Base-by-base conservation (phyloP, 805 yeast species). In the Spencermartinsiella europaea region DNA sequence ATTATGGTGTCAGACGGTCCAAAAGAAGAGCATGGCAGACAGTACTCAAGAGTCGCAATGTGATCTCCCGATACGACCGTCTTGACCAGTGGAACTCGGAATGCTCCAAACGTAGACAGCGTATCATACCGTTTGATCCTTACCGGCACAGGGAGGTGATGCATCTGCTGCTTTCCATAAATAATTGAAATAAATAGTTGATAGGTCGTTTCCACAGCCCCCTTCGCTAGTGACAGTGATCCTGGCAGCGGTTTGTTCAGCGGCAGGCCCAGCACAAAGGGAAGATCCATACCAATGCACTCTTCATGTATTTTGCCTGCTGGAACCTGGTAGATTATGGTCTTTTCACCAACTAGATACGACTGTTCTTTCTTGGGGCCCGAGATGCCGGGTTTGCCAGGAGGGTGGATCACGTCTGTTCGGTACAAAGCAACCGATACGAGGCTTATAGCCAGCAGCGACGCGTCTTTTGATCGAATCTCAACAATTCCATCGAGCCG, bases 401-500 rank as follows among this genome's bases (percentile, higher is more conserved):
- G 68, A 2, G 62, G 53, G 5, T 56, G 59, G 17, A 68, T 58
- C 12, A 59, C 52, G 48, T 69, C 74, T 1, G 72, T 69, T 12
- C 73, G 55, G 45, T 64, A 67, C 4, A 69, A 59, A 15, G 69
- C 68, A 5, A 69, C 50, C 3, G 55, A 47, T 5, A 69, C 66
- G n/a, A 55, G 48, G 10, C 57, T 34, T 2, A 67, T 49, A 5
- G 48, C 47, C 34, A 63, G 44, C 2, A 64, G 54, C 7, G 57
- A 38, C 15, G 57, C 57, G 34, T 58, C 59, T 28, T 50, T 51
- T n/a, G 64, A 50, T 5, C 73, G 56, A 31, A 69, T 54, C 43
- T 68, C 70, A 3, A 69, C 65, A 1, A 64, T 62, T 1, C 72
- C 74, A 17, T 62, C 62, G 2, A 70, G 49, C 3, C 74, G 59